These are phyloP conservation scores for Lodderomyces parapsilosis DNA, from an alignment of 1,139 yeast genomes.

Conservation along the genomic window DNA sequence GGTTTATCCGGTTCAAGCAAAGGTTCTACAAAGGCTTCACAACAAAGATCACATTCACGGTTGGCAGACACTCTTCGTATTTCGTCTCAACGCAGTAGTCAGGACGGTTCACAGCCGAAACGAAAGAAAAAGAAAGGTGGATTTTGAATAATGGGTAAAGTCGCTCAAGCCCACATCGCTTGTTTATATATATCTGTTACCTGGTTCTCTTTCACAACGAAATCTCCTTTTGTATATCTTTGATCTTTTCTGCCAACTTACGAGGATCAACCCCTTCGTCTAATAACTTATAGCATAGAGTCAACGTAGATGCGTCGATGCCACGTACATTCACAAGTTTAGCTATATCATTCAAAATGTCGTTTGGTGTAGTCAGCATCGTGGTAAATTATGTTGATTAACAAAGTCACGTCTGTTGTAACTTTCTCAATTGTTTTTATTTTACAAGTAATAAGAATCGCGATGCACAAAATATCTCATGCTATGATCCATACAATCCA, in stretches of 20 bases:
- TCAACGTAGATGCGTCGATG: conserved; percentile 31
- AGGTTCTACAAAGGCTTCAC: not conserved
- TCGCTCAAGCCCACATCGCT: too few relatives aligned
- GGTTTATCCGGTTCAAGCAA: conserved; percentile 1
- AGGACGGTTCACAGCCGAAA: conserved; percentile 1
- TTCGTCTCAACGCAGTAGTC: conserved; percentile 2
- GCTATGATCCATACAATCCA: not conserved
- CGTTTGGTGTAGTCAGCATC: conserved; percentile 4
- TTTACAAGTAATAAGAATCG: not conserved
- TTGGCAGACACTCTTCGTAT: not conserved
- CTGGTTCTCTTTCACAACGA: conserved; percentile 15
- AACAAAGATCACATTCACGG: conserved; percentile 2
- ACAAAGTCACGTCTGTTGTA: not conserved
- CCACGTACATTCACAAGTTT: conserved; percentile 23
- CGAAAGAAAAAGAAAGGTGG: conserved; percentile 7
- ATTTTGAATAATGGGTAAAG: conserved; percentile 9
- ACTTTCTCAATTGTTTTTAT: not conserved
- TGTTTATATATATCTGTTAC: too few relatives aligned
- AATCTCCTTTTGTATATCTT: conserved; percentile 29
- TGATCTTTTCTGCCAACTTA: conserved; percentile 26
- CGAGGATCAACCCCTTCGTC: conserved; percentile 42
- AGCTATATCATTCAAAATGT: conserved; percentile 26
- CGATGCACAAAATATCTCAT: not conserved
- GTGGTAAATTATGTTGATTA: not conserved
- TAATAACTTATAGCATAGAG: conserved; percentile 34